Base-by-base conservation (phyloP, 140 eudicot species). In the Oenanthe javanica region DNA sequence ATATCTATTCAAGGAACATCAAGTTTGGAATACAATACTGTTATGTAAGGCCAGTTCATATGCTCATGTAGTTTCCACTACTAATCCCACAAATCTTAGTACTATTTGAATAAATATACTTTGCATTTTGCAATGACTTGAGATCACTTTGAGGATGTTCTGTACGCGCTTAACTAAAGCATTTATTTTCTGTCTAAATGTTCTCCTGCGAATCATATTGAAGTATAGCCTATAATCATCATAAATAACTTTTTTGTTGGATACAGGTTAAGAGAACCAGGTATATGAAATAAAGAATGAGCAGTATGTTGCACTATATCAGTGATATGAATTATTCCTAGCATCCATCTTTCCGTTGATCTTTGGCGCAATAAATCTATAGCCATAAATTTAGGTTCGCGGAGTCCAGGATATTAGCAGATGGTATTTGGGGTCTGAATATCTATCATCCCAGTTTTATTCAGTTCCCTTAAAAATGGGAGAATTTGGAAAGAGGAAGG, bases 391-490 rank as follows among this genome's bases (percentile, higher is more conserved):
- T 19, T 31, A 7, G 18, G 9, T 52, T 59, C 36, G 49, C 48
- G 27, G 79, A 49, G 69, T 48, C 31, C 80, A 7, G 19, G 36
- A 27, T 77, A 15, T 19, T 54, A 54, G 49, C 18, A 67, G 9
- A 31, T 27, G 73, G 45, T 31, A 9, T 48, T 51, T 71, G 23
- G 80, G 76, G 52, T 27, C 75, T 79, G 18, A 75, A 75, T 50
- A 21, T 54, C 45, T 81, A 14, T 21, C 48, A 76, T 75, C 75
- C 70, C 55, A 9, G 36, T 16, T 79, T 67, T 42, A 46, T 83
- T 70, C 80, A 76, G 77, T 23, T 84, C 36, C 63, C 63, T 21
- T 38, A 54, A 64, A 67, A 83, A 90, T 92, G 93, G 91, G 91
- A 43, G 93, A 88, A 51, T 82, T 77, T 48, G 69, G 84, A 82